These are phyloP conservation scores for Phyllosticta citriasiana DNA, from an alignment of 2,329 filamentous ascomycete genomes.

Conservation along the genomic window DNA sequence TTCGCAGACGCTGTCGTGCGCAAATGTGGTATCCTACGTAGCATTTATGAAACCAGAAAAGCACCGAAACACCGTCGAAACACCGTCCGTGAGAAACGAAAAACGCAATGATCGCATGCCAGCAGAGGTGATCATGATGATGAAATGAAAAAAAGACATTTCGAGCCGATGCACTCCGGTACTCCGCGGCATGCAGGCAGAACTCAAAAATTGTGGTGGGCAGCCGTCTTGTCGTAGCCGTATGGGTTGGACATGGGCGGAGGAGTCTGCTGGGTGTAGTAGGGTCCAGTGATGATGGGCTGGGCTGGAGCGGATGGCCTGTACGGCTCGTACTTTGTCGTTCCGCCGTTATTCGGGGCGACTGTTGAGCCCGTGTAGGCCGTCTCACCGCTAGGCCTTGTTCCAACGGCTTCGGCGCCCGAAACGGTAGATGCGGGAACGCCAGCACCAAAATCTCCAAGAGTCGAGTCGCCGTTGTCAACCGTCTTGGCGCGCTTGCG, in stretches of 20 bases:
- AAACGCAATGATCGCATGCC: neutral
- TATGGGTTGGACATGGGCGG: slow-evolving; percentile 27
- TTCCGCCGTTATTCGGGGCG: slow-evolving; percentile 20
- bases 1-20: neutral
- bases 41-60: neutral
- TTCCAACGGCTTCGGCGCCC: slow-evolving; percentile 20
- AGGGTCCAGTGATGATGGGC: slow-evolving; percentile 24
- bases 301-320: slow-evolving; percentile 16
- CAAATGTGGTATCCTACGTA: neutral
- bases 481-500: slow-evolving; percentile 24
- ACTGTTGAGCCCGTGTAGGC: slow-evolving; percentile 41
- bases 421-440: slow-evolving; percentile 19
- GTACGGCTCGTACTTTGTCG: slow-evolving; percentile 22
- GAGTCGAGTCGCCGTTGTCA: slow-evolving; percentile 33
- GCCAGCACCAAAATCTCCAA: slow-evolving; percentile 25
- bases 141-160: neutral
- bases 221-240: slow-evolving; percentile 24
- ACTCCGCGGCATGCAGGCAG: neutral
- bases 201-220: neutral
- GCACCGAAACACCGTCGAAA: neutral
- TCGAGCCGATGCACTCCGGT: neutral
- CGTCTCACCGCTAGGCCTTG: slow-evolving; percentile 40
- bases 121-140: neutral
- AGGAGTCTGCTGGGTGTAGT: slow-evolving; percentile 35
- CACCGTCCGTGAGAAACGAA: neutral